Conservation (phyloP, 2,329 filamentous ascomycete species). For the Fusarium sp. region DNA sequence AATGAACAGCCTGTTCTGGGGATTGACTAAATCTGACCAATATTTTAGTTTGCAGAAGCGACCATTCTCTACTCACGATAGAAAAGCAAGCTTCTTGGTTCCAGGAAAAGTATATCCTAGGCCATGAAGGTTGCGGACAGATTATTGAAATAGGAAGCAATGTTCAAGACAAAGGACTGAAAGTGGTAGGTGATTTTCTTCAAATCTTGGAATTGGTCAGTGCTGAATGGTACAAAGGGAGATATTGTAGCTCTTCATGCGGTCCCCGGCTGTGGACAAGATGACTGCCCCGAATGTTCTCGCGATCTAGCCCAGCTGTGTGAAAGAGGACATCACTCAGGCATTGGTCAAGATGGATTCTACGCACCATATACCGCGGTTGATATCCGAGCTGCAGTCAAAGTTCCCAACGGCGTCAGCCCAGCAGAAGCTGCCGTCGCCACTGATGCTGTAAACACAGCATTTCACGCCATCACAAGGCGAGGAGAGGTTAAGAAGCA, state of each 20-base stretch:
- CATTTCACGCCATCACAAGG: slow-evolving; percentile 30
- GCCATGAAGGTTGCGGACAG: slow-evolving; percentile 33
- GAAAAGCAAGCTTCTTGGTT: slow-evolving; percentile 36
- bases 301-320: slow-evolving; percentile 51
- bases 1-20: background rate
- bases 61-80: slow-evolving; percentile 25
- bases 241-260: slow-evolving; percentile 37
- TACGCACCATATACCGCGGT: slow-evolving; percentile 52
- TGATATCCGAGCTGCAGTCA: slow-evolving; percentile 31
- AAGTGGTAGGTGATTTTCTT: slow-evolving; percentile 6
- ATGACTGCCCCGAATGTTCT: slow-evolving; percentile 48
- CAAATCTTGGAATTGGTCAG: fast-evolving
- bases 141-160: slow-evolving; percentile 18
- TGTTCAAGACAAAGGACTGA: background rate
- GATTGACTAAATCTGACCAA: background rate
- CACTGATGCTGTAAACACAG: slow-evolving; percentile 34
- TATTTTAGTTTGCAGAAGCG: slow-evolving; percentile 15
- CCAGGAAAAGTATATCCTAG: slow-evolving; percentile 28
- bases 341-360: slow-evolving; percentile 55
- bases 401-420: slow-evolving; percentile 24
- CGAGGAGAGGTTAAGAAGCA: slow-evolving; percentile 21
- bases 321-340: slow-evolving; percentile 51
- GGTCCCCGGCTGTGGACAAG: slow-evolving; percentile 22
- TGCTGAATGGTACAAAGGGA: background rate
- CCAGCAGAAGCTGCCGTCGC: slow-evolving; percentile 33